Evolutionary conservation across 441 rosid species (phyloP), one percentile per base, ranked within the genome.

Genomic region (Breynia disticha): DNA sequence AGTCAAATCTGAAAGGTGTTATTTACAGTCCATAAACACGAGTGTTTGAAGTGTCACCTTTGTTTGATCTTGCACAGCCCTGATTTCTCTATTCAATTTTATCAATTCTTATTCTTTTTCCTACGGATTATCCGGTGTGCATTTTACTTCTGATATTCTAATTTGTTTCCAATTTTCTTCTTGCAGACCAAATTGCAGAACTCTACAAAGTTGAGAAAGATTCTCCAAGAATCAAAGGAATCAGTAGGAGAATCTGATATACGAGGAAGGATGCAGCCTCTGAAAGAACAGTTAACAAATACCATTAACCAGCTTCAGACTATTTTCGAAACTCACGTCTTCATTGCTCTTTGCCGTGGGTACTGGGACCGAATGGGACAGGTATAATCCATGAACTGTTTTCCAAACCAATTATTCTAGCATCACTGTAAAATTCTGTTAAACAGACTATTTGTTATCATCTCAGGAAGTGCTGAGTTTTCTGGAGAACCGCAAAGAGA

Each of bases 331-430:
- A 74, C 81, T 51, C 83, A 78, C 5, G 94, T 91, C n/a, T 91
- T 91, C 70, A 67, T 86, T 38, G 82, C 91, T 43, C 72, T 91
- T 51, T 88, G 91, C 46, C 79, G 97, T 47, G 95, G 97, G 51
- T 91, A 76, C 57, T 91, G 98, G 98, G 98, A 91, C 67, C 84
- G 86, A 46, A 86, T 88, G 87, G 98, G 98, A 54, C 95, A 82
- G 86, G 98, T 82, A 65, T 39, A 39, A 39, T 39, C 43, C 15
- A 39, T 8, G 2, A 39, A 39, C 43, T 2, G 15, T 2, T 14
- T 14, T 9, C 43, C 43, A 39, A 13, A 39, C 2, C 43, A 14
- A 9, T 10, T 39, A 39, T 39, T 39, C 43, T 14, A 39, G 43
- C 43, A 39, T 39, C 15, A 14, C 12, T 39, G 2, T 39, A 39